phyloP scores from a whole-genome alignment of 2,329 filamentous ascomycete species.

The Basipetospora chlamydospora region DNA sequence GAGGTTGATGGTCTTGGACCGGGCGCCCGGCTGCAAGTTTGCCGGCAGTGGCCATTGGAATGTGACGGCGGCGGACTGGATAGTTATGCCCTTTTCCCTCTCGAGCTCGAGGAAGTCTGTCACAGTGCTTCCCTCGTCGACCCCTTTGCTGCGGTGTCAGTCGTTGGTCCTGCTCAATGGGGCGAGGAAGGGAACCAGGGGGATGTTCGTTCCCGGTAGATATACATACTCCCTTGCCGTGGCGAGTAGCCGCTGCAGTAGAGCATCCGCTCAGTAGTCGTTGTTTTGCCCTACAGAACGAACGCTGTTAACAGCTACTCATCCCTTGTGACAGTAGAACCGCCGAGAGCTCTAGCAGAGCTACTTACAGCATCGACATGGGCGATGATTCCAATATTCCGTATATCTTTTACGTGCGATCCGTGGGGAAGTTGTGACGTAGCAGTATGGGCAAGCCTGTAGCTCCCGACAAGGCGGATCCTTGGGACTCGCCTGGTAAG shows the following conservation, averaged over 20 bases:
- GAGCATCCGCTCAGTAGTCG: slow-evolving; percentile 97
- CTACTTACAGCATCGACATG: slow-evolving; percentile 74
- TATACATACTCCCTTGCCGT: slow-evolving; percentile 53
- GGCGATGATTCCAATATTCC: slow-evolving; percentile 97
- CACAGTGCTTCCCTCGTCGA: slow-evolving; percentile 91
- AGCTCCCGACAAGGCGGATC: not conserved
- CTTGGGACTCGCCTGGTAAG: not conserved
- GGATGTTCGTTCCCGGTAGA: no score
- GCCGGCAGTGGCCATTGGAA: slow-evolving; percentile 70
- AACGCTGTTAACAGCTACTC: no score
- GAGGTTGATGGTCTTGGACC: slow-evolving; percentile 62
- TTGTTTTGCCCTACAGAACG: slow-evolving; percentile 64
- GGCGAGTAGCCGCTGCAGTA: slow-evolving; percentile 87
- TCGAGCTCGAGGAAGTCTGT: slow-evolving; percentile 95
- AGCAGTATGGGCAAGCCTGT: not conserved
- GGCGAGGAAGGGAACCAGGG: slow-evolving; percentile 5
- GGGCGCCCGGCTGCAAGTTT: slow-evolving; percentile 22
- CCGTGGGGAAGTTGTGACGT: slow-evolving; percentile 1
- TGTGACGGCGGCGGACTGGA: slow-evolving; percentile 89
- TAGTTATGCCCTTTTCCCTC: slow-evolving; percentile 52
- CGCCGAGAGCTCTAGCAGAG: not conserved
- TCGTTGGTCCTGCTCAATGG: not conserved
- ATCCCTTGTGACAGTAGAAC: no score
- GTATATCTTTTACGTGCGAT: slow-evolving; percentile 31
- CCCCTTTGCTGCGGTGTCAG: slow-evolving; percentile 37